A percentile compares a stretch with the other conserved stretches of the same genome.
These are phyloP conservation scores for Tieghemiomyces parasiticus DNA, from an alignment of 192 early-diverging fungal species.

Conservation along the genomic window DNA sequence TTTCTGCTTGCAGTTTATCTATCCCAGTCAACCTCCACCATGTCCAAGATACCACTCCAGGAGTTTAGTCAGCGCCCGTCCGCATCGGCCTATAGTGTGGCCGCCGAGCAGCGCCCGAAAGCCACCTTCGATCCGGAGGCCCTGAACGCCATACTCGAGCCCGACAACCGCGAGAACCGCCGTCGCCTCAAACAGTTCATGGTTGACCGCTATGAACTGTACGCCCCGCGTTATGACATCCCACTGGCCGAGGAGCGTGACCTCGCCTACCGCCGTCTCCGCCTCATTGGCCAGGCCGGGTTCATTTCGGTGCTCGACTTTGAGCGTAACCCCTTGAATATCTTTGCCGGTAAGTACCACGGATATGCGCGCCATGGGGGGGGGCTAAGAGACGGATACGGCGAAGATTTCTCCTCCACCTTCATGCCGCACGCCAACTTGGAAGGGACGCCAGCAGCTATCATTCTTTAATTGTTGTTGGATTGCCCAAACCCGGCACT, in stretches of 20 bases:
- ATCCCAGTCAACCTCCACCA: not conserved
- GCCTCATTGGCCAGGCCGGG: slow-evolving; percentile 26
- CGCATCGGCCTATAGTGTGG: not conserved
- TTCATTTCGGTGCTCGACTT: slow-evolving; percentile 53
- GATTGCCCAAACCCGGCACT: not conserved
- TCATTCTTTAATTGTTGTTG: not conserved
- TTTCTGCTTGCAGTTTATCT: too few species aligned
- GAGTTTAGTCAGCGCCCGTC: not conserved
- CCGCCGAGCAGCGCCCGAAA: not conserved
- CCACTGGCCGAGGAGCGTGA: slow-evolving; percentile 43
- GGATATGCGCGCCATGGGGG: too few species aligned
- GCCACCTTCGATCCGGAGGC: slow-evolving; percentile 5
- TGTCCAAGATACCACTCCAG: not conserved
- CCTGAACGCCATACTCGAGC: slow-evolving; percentile 18
- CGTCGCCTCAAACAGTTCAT: slow-evolving; percentile 31
- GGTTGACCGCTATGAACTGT: slow-evolving; percentile 30
- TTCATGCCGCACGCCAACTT: too few species aligned
- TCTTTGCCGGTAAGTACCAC: too few species aligned
- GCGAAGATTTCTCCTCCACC: too few species aligned
- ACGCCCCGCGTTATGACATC: slow-evolving; percentile 47
- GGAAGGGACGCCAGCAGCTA: not conserved
- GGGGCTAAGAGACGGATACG: too few species aligned
- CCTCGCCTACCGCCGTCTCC: slow-evolving; percentile 37
- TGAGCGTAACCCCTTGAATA: slow-evolving; percentile 51
- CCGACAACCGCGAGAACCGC: slow-evolving; percentile 41